Conservation (phyloP, 257 asterid genomes). For the Jasminum sambac region DNA sequence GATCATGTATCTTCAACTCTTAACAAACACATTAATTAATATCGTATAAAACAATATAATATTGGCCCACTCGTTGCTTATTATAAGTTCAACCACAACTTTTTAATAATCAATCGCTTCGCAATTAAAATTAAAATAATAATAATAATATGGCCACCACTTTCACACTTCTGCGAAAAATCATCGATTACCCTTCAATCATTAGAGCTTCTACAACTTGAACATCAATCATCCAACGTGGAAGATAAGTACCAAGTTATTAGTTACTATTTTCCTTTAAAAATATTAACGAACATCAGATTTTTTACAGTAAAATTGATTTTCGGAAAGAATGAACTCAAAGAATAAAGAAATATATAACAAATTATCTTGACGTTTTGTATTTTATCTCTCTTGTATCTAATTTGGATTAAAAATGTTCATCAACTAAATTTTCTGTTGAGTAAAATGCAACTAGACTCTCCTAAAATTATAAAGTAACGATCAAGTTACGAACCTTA, state of each 20-base stretch:
- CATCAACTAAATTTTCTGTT: too few relatives aligned
- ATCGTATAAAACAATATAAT: background rate
- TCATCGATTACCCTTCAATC: background rate
- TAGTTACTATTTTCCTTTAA: background rate
- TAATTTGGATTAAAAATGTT: too few relatives aligned
- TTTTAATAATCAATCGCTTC: background rate
- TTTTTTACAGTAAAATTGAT: too few relatives aligned
- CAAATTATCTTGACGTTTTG: too few relatives aligned
- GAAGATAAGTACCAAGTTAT: background rate
- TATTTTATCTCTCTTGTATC: too few relatives aligned
- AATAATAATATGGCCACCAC: background rate
- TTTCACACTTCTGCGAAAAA: background rate
- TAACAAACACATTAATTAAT: conserved; percentile 4
- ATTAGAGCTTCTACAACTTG: background rate
- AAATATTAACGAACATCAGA: too few relatives aligned
- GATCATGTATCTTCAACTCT: conserved; percentile 10
- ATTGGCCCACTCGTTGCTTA: conserved; percentile 3
- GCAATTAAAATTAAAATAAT: too few relatives aligned
- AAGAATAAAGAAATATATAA: too few relatives aligned
- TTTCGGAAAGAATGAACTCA: too few relatives aligned
- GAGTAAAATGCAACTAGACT: too few relatives aligned
- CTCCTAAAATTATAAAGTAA: too few relatives aligned
- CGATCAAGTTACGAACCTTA: too few relatives aligned
- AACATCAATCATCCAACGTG: background rate
- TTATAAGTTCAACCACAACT: conserved; percentile 8